Evolutionary conservation across 108 stramenopile genomes (phyloP), one percentile per base, ranked within the genome.

Genomic region (Pseudonitzschia pungens): DNA sequence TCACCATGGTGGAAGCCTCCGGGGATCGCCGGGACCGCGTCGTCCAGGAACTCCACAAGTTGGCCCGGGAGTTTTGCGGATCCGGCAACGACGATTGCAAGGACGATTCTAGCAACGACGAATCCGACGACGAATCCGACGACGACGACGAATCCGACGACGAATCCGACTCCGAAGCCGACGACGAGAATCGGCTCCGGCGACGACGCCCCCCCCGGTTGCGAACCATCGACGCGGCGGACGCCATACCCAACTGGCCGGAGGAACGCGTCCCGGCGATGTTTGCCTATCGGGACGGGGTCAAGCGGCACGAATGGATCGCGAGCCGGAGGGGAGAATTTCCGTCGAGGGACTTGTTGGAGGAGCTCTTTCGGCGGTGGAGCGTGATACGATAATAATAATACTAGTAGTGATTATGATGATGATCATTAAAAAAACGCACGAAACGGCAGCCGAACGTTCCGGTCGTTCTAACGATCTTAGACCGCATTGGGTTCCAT

Each of bases 201-300:
- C 59, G 68, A 24, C 33, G 87, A 21, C 62, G 54, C 15, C 2
- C 36, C 5, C 72, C 95, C n/a, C 94, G 96, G 58, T 96, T 97
- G 73, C 86, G 97, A 24, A 65, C 76, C 43, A 98, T 98, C 62
- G 70, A 80, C 31, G 89, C 82, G 29, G 80, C 75, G 41, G 69
- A 88, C 27, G 97, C 97, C 27, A 91, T 97, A 53, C 65, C 66
- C 8, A 85, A 97, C 54, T 97, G 96, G 96, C 97, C 96, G 6
- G 7, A 32, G 29, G 36, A 56, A 42, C 20, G 86, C 82, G 28
- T 97, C 18, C 98, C 97, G 0, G 87, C 94, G 7, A 29, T 97
- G 0, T 98, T 97, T 87, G 78, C 93, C 55, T 98, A 98, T 79
- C 83, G 81, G 15, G 71, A 89, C 60, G 98, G 98, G 21, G 86